Evolutionary conservation across 345 rosid species (phyloP).

Genomic region (Lepidium sativum): DNA sequence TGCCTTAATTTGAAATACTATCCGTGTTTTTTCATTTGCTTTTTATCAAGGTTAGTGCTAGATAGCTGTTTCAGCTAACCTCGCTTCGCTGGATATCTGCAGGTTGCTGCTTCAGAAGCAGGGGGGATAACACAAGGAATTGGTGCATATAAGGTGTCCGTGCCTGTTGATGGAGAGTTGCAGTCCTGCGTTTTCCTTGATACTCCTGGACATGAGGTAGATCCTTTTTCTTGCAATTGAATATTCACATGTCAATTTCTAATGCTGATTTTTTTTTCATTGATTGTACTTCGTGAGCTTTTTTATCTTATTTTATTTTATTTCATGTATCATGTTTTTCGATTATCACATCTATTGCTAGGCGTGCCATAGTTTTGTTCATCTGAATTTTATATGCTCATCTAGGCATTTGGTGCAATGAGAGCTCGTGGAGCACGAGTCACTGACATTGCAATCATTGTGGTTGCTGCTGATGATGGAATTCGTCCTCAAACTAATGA

Average conservation of each 20-base stretch:
- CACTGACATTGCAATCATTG: conserved; percentile 90
- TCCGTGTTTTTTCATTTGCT: not conserved
- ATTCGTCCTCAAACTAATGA: conserved; percentile 97
- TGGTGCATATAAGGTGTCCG: conserved; percentile 81
- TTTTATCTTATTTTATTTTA: not conserved
- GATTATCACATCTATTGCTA: not conserved
- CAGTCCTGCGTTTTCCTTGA: conserved; percentile 93
- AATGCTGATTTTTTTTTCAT: not conserved
- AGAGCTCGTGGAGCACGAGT: conserved; percentile 99
- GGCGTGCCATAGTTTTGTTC: conserved; percentile 12
- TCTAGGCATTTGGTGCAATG: conserved; percentile 99
- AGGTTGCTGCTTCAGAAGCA: conserved; percentile 97
- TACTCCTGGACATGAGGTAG: conserved; percentile 99
- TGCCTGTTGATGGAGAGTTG: conserved; percentile 72
- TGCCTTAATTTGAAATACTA: no score
- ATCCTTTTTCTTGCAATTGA: conserved; percentile 6
- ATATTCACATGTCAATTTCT: not conserved
- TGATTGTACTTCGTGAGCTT: not conserved
- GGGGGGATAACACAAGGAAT: conserved; percentile 99
- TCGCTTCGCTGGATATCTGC: conserved; percentile 25
- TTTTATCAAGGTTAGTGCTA: not conserved
- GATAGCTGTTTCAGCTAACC: conserved; percentile 11
- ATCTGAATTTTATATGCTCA: conserved; percentile 22
- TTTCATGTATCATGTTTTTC: not conserved
- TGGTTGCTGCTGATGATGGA: conserved; percentile 99